Conservation (phyloP, 768 basidiomycete species). For the Leccinum fibrillosum region DNA sequence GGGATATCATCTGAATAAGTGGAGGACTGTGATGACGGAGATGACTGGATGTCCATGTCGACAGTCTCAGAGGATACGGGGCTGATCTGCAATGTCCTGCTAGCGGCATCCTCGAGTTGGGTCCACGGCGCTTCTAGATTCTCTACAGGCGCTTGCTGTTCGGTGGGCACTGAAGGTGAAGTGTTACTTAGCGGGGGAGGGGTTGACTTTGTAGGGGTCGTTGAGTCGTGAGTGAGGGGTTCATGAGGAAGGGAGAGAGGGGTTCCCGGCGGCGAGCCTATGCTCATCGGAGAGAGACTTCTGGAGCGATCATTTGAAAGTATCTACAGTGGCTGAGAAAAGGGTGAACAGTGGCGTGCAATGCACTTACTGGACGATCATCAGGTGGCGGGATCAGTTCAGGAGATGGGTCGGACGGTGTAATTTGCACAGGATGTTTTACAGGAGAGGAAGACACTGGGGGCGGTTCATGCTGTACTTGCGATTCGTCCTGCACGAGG, state of each 20-base stretch:
- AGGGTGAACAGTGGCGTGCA: not conserved
- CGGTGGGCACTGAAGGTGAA: slow-evolving; percentile 10
- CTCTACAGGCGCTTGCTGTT: slow-evolving; percentile 18
- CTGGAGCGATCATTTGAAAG: slow-evolving; percentile 33
- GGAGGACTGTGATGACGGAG: slow-evolving; percentile 27
- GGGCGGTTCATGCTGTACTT: slow-evolving; percentile 3
- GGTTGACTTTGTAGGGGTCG: slow-evolving; percentile 7
- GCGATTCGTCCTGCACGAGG: slow-evolving; percentile 12
- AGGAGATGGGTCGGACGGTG: slow-evolving; percentile 9
- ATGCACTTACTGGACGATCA: slow-evolving; percentile 21
- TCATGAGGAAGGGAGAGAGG: slow-evolving; percentile 25
- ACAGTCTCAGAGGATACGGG: slow-evolving; percentile 33
- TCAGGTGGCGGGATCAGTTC: slow-evolving; percentile 13
- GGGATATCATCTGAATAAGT: slow-evolving; percentile 29
- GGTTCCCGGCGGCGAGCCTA: slow-evolving; percentile 46
- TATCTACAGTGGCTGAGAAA: slow-evolving; percentile 32
- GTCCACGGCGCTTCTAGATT: slow-evolving; percentile 15
- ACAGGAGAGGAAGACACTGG: slow-evolving; percentile 10
- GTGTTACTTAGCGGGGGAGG: slow-evolving; percentile 7
- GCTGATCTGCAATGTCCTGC: slow-evolving; percentile 27
- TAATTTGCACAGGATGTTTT: slow-evolving; percentile 7
- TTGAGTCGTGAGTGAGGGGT: not conserved
- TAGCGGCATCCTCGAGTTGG: slow-evolving; percentile 25
- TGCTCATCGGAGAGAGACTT: slow-evolving; percentile 61
- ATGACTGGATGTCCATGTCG: slow-evolving; percentile 35